Percentiles rank a stretch among this genome's conserved stretches.
Evolutionary conservation across 2,329 filamentous ascomycete species (phyloP).

Genomic region (Botrytis deweyae): DNA sequence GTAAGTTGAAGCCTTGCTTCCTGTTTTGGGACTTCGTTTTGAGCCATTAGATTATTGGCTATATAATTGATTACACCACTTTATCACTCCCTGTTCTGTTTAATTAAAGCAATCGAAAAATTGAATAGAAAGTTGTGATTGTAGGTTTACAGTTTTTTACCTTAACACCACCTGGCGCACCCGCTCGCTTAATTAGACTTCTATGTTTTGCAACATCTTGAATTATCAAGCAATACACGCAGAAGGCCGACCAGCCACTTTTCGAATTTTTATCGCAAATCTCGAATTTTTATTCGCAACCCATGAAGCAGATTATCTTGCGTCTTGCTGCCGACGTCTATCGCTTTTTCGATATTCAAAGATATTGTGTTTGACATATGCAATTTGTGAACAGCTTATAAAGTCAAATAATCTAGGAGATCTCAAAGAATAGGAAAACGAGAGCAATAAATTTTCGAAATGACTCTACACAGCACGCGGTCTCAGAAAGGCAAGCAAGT

Average conservation of each 20-base stretch:
- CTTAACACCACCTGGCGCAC: not conserved
- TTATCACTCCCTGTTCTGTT: not conserved
- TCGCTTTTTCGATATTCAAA: not conserved
- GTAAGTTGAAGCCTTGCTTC: not conserved
- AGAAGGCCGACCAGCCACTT: not conserved
- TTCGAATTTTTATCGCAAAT: not conserved
- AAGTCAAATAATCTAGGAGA: not conserved
- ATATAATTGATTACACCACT: not conserved
- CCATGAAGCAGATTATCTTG: not conserved
- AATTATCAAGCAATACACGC: not conserved
- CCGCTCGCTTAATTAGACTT: not conserved
- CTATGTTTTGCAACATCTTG: not conserved
- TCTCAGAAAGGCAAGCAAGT: not conserved
- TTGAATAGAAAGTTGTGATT: not conserved
- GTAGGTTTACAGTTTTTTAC: not conserved
- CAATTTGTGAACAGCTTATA: not conserved
- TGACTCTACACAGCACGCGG: not conserved
- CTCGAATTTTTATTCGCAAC: not conserved
- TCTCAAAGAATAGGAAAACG: not conserved
- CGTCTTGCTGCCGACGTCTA: no score
- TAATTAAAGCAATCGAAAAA: fast-evolving
- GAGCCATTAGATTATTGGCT: not conserved
- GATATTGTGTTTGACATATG: not conserved
- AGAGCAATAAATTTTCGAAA: not conserved
- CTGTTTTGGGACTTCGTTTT: not conserved